phyloP scores from a whole-genome alignment of 345 rosid genomes.

The Viola odorata region DNA sequence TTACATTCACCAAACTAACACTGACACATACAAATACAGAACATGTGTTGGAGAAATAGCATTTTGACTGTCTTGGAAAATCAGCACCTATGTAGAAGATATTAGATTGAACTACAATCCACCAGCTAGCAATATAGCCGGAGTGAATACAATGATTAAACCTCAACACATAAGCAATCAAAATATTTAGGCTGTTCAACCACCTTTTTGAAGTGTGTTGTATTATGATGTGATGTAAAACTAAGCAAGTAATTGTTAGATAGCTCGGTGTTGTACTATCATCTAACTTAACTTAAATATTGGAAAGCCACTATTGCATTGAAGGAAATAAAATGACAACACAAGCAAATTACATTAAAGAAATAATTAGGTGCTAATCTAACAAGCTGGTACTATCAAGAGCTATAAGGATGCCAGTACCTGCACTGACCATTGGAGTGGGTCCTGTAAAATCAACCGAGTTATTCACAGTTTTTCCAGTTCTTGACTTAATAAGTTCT shows the following conservation, averaged over 20 bases:
- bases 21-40: neutral
- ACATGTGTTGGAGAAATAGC: neutral
- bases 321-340: no score
- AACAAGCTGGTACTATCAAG: neutral
- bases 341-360: no score
- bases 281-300: no score
- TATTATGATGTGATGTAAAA: no score
- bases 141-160: neutral
- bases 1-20: neutral
- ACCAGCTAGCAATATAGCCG: neutral
- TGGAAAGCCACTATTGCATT: no score
- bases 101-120: neutral
- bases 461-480: neutral
- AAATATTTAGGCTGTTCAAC: no score
- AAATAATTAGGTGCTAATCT: neutral
- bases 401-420: neutral
- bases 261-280: no score
- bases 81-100: neutral
- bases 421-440: neutral
- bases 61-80: neutral
- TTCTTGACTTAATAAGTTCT: constrained; percentile 10
- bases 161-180: neutral
- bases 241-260: no score
- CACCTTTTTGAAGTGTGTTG: no score
- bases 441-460: constrained; percentile 2